Conservation (phyloP, 1,284 basidiomycete species). For the Ustilago tritici region DNA sequence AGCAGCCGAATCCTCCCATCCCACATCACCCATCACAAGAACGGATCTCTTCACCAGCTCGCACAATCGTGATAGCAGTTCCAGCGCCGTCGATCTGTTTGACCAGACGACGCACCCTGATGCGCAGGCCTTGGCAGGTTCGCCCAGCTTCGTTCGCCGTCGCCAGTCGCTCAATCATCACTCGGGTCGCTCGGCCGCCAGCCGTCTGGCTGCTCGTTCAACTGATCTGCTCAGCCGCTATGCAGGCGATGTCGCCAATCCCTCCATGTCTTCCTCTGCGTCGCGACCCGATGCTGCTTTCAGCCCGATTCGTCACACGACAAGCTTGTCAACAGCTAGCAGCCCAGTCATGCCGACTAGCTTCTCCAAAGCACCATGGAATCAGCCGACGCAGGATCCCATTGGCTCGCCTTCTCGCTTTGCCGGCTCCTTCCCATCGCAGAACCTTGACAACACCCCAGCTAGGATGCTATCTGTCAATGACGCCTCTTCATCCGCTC, state of each 20-base stretch:
- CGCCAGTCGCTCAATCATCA: conserved; percentile 63
- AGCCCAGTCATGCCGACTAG: conserved; percentile 39
- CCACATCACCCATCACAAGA: conserved; percentile 35
- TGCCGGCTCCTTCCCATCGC: conserved; percentile 39
- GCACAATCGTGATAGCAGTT: conserved; percentile 28
- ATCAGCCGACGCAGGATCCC: conserved; percentile 34
- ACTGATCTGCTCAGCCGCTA: conserved; percentile 23
- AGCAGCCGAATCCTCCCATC: conserved; percentile 22
- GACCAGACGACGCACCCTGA: conserved; percentile 36
- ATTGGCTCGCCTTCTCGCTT: conserved; percentile 53
- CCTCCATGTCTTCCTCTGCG: conserved; percentile 21
- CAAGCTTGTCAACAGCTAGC: conserved; percentile 37
- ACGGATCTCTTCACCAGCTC: conserved; percentile 17
- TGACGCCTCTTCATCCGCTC: conserved; percentile 26
- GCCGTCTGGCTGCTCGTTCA: conserved; percentile 40
- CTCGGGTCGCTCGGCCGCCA: conserved; percentile 32
- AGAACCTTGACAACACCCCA: conserved; percentile 25
- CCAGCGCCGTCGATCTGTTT: conserved; percentile 17
- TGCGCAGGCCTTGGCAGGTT: conserved; percentile 20
- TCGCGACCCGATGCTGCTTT: conserved; percentile 28
- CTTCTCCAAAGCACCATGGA: conserved; percentile 44
- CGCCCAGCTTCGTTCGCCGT: conserved; percentile 41
- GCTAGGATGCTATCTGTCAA: conserved; percentile 16
- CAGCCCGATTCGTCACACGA: conserved; percentile 37
- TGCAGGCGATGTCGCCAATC: conserved; percentile 12